Base-by-base conservation (phyloP, 106 monocot species). In the Allium cepa region DNA sequence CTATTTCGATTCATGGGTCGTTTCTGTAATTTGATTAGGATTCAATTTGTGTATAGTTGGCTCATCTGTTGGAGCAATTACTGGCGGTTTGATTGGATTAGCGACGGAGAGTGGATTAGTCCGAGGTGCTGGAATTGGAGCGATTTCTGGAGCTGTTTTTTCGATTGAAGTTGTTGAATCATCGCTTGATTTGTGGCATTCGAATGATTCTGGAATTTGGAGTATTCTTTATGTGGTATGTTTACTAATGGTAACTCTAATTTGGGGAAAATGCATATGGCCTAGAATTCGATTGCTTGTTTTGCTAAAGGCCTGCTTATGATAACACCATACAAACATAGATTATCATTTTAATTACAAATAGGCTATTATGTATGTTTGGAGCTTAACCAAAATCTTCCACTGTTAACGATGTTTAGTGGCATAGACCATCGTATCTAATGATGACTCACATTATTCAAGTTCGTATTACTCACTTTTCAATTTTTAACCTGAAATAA, bases 141-240 rank as follows among this genome's bases (percentile, higher is more conserved):
- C 85, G 17, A 77, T 85, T 46, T 85, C 78, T 49, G 85, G 85
- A 46, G 85, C 81, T 46, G 71, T 85, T 53, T 81, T 81, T 71
- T 85, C 81, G 10, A 72, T 85, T 49, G 85, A 85, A 15, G 81
- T 67, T 26, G 75, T 78, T 1, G 81, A 85, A 49, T 85, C 81
- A 0, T 81, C 85, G 57, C 52, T 76, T 56, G 72, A 59, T 22
- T 59, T 79, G 13, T 76, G 79, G 83, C 79, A 70, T 36, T 84
- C 83, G 10, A 60, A 50, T 59, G 72, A 73, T 61, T 77, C 79
- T 6, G 80, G 66, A 8, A 80, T 77, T 55, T 73, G 77, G 73
- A 77, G 79, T 60, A 52, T 77, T 49, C 66, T 77, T 11, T 73
- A 77, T 58, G 73, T 80, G 76, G 84, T 84, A 45, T 62, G 62